Conservation (phyloP, 805 yeast species). For the Martiniozyma abietophila region DNA sequence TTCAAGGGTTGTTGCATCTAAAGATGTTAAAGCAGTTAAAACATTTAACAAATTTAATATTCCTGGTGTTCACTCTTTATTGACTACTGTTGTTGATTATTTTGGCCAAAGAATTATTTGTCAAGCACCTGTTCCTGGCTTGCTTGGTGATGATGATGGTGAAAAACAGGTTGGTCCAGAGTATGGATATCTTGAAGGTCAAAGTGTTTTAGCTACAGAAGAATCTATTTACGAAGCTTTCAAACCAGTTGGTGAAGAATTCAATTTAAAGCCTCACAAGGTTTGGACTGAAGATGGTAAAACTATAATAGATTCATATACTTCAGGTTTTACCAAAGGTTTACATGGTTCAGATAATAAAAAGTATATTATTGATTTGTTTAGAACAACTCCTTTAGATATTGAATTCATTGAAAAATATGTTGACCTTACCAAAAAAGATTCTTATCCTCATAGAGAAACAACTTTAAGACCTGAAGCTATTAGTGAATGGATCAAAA, state of each 20-base stretch:
- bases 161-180: constrained; percentile 33
- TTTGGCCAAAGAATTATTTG: constrained; percentile 83
- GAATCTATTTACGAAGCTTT: constrained; percentile 47
- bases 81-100: constrained; percentile 83
- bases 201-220: constrained; percentile 38
- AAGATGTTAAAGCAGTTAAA: constrained; percentile 69
- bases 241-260: constrained; percentile 54
- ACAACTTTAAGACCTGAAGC: constrained; percentile 79
- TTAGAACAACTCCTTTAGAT: constrained; percentile 79
- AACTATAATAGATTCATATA: constrained; percentile 39
- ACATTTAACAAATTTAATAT: constrained; percentile 58
- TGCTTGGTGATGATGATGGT: constrained; percentile 31
- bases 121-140: constrained; percentile 95
- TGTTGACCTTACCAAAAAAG: constrained; percentile 32
- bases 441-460: constrained; percentile 77
- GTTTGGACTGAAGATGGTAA: constrained; percentile 40
- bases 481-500: constrained; percentile 81
- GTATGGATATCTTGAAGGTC: constrained; percentile 68
- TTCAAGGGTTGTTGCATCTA: constrained; percentile 68
- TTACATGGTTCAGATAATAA: constrained; percentile 79
- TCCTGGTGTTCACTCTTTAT: constrained; percentile 55
- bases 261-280: constrained; percentile 68
- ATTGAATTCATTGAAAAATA: constrained; percentile 60
- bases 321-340: constrained; percentile 80
- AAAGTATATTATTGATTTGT: constrained; percentile 74